Percentiles rank a stretch among this genome's conserved stretches.
Conservation (phyloP, 2,329 filamentous ascomycete species). For the Aspergillus oerlinghausenensis region DNA sequence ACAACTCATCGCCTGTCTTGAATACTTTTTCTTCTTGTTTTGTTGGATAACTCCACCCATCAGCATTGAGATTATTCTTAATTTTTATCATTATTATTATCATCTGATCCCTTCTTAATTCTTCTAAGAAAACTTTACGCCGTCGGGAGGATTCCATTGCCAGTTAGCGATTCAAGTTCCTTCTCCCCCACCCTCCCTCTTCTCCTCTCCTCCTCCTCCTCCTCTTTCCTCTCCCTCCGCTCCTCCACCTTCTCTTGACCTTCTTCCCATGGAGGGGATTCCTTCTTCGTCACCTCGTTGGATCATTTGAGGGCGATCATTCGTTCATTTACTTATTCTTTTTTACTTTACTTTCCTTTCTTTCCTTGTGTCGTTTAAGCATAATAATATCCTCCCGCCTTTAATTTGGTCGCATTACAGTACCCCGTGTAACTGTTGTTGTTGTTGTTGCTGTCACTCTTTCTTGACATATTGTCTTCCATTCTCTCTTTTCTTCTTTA, state of each 20-base stretch:
- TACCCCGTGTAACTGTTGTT: not conserved
- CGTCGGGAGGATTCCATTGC: slow-evolving; percentile 3
- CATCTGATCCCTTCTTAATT: not conserved
- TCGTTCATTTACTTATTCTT: slow-evolving; percentile 8
- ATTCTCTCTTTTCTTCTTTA: slow-evolving; percentile 4
- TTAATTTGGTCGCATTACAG: not conserved
- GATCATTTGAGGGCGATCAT: slow-evolving; percentile 15
- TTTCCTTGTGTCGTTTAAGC: slow-evolving; percentile 12
- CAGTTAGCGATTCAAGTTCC: slow-evolving; percentile 2
- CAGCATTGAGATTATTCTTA: not conserved
- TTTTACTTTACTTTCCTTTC: slow-evolving; percentile 1
- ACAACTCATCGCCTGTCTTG: not conserved
- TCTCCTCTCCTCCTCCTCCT: too few species aligned
- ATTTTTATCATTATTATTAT: not conserved
- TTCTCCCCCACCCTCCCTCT: slow-evolving; percentile 2
- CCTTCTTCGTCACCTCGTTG: slow-evolving; percentile 10
- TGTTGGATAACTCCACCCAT: not conserved
- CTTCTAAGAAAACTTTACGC: slow-evolving; percentile 2
- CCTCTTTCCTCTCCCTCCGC: not conserved
- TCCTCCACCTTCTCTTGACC: slow-evolving; percentile 7
- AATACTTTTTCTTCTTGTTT: not conserved
- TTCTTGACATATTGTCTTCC: slow-evolving; percentile 1
- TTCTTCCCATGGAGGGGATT: slow-evolving; percentile 20
- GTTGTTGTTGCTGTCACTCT: slow-evolving; percentile 7
- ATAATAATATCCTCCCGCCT: not conserved